Conservation (phyloP, 257 asterid genomes). For the Cruciata laevipes region DNA sequence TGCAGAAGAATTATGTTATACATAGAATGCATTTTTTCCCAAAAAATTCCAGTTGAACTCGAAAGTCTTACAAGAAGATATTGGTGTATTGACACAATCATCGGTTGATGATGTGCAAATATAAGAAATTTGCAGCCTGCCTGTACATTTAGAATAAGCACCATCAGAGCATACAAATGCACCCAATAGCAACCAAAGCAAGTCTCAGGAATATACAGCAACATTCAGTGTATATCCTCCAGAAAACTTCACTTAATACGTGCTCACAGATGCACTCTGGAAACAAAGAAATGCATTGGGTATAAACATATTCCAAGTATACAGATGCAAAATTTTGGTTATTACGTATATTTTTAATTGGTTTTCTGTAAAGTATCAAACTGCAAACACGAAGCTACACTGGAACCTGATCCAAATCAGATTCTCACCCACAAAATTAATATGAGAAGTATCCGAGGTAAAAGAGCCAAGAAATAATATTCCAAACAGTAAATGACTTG, state of each 20-base stretch:
- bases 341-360: not conserved
- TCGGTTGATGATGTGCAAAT: conserved; percentile 88
- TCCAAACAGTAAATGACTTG: no score
- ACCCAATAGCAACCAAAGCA: not conserved
- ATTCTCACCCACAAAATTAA: not conserved
- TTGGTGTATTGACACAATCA: conserved; percentile 75
- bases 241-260: not conserved
- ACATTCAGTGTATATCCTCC: not conserved
- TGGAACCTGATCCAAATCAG: not conserved
- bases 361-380: not conserved
- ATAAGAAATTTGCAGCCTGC: conserved; percentile 91
- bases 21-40: conserved; percentile 11
- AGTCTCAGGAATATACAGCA: no score
- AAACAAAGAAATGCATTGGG: not conserved
- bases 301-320: no score
- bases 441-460: not conserved
- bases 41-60: not conserved
- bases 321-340: not conserved
- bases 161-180: not conserved
- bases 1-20: conserved; percentile 24
- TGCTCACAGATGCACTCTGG: not conserved
- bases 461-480: not conserved
- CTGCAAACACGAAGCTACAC: not conserved
- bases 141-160: conserved; percentile 38
- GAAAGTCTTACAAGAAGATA: conserved; percentile 64